Conservation (phyloP, 2,329 filamentous ascomycete species). For the Pseudocercospora fuligena region DNA sequence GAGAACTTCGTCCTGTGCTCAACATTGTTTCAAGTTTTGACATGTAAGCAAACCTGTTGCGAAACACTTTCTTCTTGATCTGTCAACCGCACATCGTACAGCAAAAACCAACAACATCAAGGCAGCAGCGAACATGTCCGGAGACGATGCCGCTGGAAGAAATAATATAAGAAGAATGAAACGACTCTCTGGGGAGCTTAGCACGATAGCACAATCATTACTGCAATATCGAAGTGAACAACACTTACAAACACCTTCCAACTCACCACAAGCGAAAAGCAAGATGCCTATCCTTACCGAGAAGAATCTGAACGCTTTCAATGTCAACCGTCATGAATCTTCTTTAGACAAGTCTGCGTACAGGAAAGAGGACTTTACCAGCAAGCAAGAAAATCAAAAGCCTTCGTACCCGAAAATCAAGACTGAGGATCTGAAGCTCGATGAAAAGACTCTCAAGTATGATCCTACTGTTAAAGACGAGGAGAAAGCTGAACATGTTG, state of each 20-base stretch:
- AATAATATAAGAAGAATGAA: not conserved
- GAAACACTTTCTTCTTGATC: not conserved
- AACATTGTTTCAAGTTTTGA: not conserved
- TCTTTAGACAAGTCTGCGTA: not conserved
- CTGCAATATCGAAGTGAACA: not conserved
- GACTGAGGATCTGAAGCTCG: not conserved
- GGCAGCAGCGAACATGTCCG: not conserved
- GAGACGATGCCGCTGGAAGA: not conserved
- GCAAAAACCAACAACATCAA: not conserved
- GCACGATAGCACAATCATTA: not conserved
- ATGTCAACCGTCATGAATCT: not conserved
- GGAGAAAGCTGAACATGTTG: not conserved
- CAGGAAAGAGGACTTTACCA: not conserved
- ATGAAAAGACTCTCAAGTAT: not conserved
- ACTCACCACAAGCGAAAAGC: not conserved
- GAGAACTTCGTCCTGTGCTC: not conserved
- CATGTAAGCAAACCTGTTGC: not conserved
- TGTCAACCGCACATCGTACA: not conserved
- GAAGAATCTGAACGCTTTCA: not conserved
- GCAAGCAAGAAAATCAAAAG: not conserved
- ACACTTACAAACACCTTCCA: not conserved
- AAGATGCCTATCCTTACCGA: not conserved
- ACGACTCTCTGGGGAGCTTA: not conserved
- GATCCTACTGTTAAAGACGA: not conserved
- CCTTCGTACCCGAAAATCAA: not conserved